These are phyloP conservation scores for Multifurca ochricompacta DNA, from an alignment of 768 basidiomycete species.

Conservation along the genomic window DNA sequence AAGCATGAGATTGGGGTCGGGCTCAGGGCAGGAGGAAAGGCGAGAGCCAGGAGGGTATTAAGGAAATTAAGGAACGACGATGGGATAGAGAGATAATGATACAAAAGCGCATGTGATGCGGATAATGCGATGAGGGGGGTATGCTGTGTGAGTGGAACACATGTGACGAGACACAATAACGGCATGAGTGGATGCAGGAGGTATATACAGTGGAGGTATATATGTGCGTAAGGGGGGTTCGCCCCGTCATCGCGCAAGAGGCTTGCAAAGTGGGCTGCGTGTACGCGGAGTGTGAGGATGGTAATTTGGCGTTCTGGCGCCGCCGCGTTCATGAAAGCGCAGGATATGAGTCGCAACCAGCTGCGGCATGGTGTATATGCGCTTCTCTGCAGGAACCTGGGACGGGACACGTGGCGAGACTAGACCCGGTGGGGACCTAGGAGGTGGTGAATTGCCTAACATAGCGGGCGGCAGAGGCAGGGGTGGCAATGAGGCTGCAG, in stretches of 20 bases:
- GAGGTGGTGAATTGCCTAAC: not conserved
- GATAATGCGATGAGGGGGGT: slow-evolving; percentile 1
- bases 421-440: slow-evolving; percentile 5
- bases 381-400: slow-evolving; percentile 3
- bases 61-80: slow-evolving; percentile 2
- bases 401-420: slow-evolving; percentile 11
- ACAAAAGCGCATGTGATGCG: slow-evolving; percentile 5
- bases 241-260: not conserved
- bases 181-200: not conserved
- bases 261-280: slow-evolving; percentile 9
- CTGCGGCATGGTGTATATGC: slow-evolving; percentile 19
- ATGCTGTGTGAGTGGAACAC: slow-evolving; percentile 8
- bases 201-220: not conserved
- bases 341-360: slow-evolving; percentile 21
- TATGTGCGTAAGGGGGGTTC: not conserved
- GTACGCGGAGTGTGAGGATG: not conserved
- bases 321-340: slow-evolving; percentile 17
- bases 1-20: slow-evolving; percentile 1
- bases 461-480: not conserved
- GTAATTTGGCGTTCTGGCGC: slow-evolving; percentile 5
- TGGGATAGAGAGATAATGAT: slow-evolving; percentile 15
- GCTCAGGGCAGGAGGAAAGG: too few relatives aligned
- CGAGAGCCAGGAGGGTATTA: slow-evolving; percentile 2
- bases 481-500: not conserved
- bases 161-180: slow-evolving; percentile 1